Conservation (phyloP, 129 eudicot genomes). For the Helichrysum umbraculigerum region DNA sequence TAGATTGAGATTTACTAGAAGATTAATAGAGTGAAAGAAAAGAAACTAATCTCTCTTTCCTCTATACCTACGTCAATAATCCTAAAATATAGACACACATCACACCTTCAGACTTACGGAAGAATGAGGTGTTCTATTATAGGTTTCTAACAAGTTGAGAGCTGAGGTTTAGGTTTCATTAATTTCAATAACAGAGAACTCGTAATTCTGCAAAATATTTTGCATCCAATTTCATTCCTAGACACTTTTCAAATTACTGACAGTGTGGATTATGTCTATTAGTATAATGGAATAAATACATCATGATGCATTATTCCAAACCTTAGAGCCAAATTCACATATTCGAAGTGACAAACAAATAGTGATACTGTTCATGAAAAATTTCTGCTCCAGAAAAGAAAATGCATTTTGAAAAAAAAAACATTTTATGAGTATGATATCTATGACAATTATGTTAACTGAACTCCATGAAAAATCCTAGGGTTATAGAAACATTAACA, state of each 20-base stretch:
- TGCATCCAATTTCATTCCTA: background rate
- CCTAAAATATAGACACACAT: background rate
- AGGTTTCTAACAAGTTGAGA: background rate
- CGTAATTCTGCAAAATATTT: background rate
- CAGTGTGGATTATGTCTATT: background rate
- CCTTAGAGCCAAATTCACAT: background rate
- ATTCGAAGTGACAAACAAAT: background rate
- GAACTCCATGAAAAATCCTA: background rate
- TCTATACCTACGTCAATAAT: background rate
- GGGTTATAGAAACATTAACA: background rate
- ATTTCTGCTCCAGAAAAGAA: background rate
- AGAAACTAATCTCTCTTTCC: background rate
- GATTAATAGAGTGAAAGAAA: background rate
- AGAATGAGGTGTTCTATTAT: background rate
- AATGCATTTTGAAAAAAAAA: background rate
- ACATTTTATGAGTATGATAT: no score
- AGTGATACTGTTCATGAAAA: background rate
- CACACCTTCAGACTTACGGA: background rate
- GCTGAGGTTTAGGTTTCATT: background rate
- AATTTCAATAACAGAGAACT: background rate
- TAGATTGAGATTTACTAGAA: background rate
- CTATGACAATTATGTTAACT: background rate
- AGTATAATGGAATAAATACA: background rate
- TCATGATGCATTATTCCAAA: background rate
- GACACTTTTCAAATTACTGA: background rate